These are phyloP conservation scores for Clarireedia hainanense DNA, from an alignment of 2,329 filamentous ascomycete species.

Conservation along the genomic window DNA sequence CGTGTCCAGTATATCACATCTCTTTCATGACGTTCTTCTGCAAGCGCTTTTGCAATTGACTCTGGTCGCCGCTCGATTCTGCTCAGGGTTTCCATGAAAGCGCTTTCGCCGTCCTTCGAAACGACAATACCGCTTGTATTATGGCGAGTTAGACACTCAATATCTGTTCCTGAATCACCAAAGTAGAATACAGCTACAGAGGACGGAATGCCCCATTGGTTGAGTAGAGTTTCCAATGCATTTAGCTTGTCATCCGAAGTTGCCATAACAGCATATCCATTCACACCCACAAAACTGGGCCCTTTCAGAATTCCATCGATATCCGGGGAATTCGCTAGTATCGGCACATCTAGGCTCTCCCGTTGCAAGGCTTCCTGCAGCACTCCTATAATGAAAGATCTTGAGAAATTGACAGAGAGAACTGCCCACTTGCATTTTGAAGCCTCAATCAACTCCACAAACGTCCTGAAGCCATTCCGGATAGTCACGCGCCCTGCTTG, in stretches of 20 bases:
- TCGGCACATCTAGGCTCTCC: constrained; percentile 1
- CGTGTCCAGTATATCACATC: neutral
- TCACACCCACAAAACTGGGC: neutral
- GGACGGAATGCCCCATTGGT: constrained; percentile 2
- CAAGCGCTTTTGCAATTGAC: neutral
- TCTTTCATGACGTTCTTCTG: neutral
- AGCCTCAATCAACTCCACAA: constrained; percentile 11
- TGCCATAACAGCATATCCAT: constrained; percentile 7
- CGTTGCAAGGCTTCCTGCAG: constrained; percentile 8
- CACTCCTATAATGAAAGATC: constrained; percentile 20
- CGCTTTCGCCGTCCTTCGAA: constrained; percentile 13
- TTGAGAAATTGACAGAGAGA: constrained; percentile 23
- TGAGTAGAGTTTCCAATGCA: constrained; percentile 16
- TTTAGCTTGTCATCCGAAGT: constrained; percentile 22
- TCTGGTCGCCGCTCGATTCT: neutral
- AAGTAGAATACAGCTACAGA: constrained; percentile 20
- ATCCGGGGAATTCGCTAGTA: constrained; percentile 18
- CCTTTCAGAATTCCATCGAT: constrained; percentile 17
- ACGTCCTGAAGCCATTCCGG: constrained; percentile 15
- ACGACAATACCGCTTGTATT: constrained; percentile 21
- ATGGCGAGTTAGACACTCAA: constrained; percentile 24
- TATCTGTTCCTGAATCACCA: constrained; percentile 27
- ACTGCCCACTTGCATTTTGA: constrained; percentile 16
- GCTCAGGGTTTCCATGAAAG: constrained; percentile 12
- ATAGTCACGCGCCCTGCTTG: constrained; percentile 13